These are phyloP conservation scores for Tricholoma furcatifolium DNA, from an alignment of 768 basidiomycete species.

Conservation along the genomic window DNA sequence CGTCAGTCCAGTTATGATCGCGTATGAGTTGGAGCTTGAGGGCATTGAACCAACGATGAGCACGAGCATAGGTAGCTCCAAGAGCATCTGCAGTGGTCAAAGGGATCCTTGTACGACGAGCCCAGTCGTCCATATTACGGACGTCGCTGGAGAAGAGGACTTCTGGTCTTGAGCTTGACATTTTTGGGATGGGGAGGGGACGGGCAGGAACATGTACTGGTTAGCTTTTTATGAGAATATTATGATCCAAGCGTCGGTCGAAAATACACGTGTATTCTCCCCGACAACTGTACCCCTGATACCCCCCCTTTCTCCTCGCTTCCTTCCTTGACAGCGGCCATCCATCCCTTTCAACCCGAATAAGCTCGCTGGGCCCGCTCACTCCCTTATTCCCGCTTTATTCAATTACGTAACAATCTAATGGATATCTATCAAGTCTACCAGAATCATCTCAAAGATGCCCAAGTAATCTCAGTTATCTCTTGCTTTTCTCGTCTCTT, in stretches of 20 bases:
- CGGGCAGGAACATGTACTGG: slow-evolving; percentile 26
- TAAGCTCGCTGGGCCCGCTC: neutral
- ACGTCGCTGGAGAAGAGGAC: slow-evolving; percentile 81
- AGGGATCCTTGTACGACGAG: slow-evolving; percentile 73
- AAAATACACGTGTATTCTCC: slow-evolving; percentile 79
- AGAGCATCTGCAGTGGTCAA: slow-evolving; percentile 82
- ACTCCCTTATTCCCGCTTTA: neutral
- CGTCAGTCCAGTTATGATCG: slow-evolving; percentile 69
- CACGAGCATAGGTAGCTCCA: slow-evolving; percentile 76
- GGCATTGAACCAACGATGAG: slow-evolving; percentile 71
- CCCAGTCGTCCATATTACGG: slow-evolving; percentile 82
- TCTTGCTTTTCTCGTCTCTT: neutral
- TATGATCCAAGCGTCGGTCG: slow-evolving; percentile 58
- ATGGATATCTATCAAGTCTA: slow-evolving; percentile 51
- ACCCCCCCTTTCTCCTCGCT: slow-evolving; percentile 13
- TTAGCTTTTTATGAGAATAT: slow-evolving; percentile 47
- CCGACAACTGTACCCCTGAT: slow-evolving; percentile 39
- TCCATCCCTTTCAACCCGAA: neutral
- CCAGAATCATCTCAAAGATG: slow-evolving; percentile 57
- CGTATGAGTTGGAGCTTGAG: slow-evolving; percentile 64
- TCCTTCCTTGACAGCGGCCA: neutral
- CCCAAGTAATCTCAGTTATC: slow-evolving; percentile 47
- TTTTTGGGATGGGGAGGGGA: neutral
- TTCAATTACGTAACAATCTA: slow-evolving; percentile 13
- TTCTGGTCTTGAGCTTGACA: slow-evolving; percentile 40